Evolutionary conservation across 2,329 filamentous ascomycete genomes (phyloP), one percentile per base, ranked within the genome.

Genomic region (Aphanoascus verrucosus): DNA sequence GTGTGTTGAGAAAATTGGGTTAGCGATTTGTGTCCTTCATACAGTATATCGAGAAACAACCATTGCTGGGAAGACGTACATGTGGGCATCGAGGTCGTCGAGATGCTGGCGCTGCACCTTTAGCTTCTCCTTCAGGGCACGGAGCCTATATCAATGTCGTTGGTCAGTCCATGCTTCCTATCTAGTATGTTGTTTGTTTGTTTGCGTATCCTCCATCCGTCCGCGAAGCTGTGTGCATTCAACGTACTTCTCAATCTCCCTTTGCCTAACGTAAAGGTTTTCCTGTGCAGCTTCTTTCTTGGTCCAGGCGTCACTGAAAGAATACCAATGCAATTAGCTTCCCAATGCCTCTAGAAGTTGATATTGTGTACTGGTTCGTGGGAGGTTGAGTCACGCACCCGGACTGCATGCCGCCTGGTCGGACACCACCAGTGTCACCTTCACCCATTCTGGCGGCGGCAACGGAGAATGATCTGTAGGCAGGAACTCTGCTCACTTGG

Each of bases 201-300:
- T 19, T 12, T 7, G 45, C 14, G 23, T 42, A 14, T 15, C 28
- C 19, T 15, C 12, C 43, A 7, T 14, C 41, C 28, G 32, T 23
- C 11, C 12, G 15, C 41, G 12, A 23, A 45, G 7, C 7, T 28
- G 23, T 28, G 7, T 23, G 12, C 2, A 20, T n/a, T 28, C 8
- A 31, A 64, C 67, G 49, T 65, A 75, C 88, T 95, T 96, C 76
- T 90, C 83, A 74, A 83, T 82, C 80, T 97, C 93, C 68, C 89
- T 86, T 75, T 86, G 77, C 65, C 82, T 82, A 74, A 98, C 89
- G 73, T 86, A 87, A 63, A 81, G 81, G 70, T 89, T 84, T 76
- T 97, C 93, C 68, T 76, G 79, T 61, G 91, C 91, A 68, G 84
- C 81, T 74, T 98, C 93, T 64, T 93, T 88, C 74, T 85, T 85